Conservation (phyloP, 2,329 filamentous ascomycete genomes). For the Pyricularia sp. region DNA sequence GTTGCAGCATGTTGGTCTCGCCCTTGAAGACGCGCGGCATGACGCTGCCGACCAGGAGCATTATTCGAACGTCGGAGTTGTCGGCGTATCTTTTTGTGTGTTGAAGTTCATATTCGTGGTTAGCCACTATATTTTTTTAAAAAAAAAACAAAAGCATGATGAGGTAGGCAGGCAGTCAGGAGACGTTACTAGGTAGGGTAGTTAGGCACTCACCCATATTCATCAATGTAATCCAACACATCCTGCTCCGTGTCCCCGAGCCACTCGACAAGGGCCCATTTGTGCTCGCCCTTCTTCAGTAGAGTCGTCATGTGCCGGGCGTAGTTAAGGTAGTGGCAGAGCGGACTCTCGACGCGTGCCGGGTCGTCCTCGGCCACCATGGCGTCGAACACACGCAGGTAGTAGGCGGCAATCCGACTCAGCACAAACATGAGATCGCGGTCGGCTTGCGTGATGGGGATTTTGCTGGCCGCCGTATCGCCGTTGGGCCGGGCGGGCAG, state of each 20-base stretch:
- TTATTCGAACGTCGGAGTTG: constrained; percentile 6
- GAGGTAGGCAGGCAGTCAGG: no score
- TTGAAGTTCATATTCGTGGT: no score
- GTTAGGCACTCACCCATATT: no score
- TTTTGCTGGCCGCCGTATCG: background rate
- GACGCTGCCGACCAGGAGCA: constrained; percentile 5
- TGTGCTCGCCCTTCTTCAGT: background rate
- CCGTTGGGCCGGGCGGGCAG: background rate
- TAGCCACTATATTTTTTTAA: no score
- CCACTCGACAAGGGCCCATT: background rate
- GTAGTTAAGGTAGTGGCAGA: background rate
- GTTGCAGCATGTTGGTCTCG: constrained; percentile 13
- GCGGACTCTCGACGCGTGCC: background rate
- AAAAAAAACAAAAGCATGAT: no score
- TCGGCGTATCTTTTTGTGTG: background rate
- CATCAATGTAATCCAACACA: background rate
- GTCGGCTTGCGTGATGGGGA: background rate
- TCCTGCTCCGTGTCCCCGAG: background rate
- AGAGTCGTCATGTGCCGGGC: background rate
- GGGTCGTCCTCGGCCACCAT: background rate
- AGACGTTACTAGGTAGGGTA: no score
- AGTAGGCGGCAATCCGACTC: background rate
- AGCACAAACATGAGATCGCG: background rate
- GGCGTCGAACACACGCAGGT: background rate
- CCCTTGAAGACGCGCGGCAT: constrained; percentile 6